Base-by-base conservation (phyloP, 768 basidiomycete genomes). In the Daedalea quercina region DNA sequence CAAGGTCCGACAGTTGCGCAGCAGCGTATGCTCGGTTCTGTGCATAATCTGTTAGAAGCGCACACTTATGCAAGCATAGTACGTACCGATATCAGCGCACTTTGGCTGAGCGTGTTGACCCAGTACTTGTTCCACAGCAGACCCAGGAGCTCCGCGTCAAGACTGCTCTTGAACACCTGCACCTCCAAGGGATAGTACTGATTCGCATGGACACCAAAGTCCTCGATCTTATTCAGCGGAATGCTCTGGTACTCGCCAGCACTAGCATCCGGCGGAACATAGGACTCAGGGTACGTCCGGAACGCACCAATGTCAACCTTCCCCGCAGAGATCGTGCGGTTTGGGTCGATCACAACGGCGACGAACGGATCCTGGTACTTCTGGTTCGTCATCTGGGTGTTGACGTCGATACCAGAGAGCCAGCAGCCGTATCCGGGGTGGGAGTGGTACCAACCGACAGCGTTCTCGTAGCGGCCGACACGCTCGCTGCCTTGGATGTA, bases 361-460 rank as follows among this genome's bases (percentile, higher is more conserved):
- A 98, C 84, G 65, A 97, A 99, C 2, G 95, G 95, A 69, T 99
- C 95, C 67, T 90, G 88, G 73, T 82, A 94, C 63, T 86, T 87
- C 64, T 99, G 95, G 67, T 97, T 94, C 63, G 83, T 93, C 73
- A 90, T 79, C 65, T 99, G 96, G 0, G 96, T 99, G 66, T 88
- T 90, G 54, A 98, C 96, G 63, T 99, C 96, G 70, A 99, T 98
- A 23, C 96, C 96, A 12, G 94, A 97, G 9, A 99, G 73, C 96
- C 96, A 99, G 69, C 96, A 99, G 17, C 96, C 96, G 65, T 98
- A 99, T 13, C 96, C 96, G 4, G 96, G 96, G 73, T 99, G 96
- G 15, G 93, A 95, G 68, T 96, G 93, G 67, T 96, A 96, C 93
- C 93, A 95, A n/a, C 93, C 93, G 58, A 94, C 89, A 7, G 84